Percentiles rank a stretch among this genome's conserved stretches.
Conservation (phyloP, 495 filamentous ascomycete genomes). For the Xylaria castorea region DNA sequence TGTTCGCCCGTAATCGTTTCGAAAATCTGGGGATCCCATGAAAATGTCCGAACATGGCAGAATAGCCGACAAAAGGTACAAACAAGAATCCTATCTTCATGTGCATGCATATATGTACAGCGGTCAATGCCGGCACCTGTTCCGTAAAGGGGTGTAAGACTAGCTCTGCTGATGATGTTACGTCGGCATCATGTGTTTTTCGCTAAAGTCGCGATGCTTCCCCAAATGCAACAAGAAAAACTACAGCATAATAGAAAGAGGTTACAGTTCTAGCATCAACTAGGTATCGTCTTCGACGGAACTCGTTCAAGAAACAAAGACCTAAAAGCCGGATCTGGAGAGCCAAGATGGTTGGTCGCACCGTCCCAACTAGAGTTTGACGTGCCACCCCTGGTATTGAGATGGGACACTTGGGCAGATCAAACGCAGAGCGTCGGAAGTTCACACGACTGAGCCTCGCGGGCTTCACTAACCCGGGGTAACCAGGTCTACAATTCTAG, state of each 20-base stretch:
- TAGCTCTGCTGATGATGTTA: not conserved
- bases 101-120: not conserved
- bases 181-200: not conserved
- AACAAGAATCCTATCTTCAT: not conserved
- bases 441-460: constrained; percentile 26
- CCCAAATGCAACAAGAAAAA: not conserved
- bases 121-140: constrained; percentile 3
- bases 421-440: constrained; percentile 21
- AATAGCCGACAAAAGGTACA: not conserved
- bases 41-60: constrained; percentile 10
- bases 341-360: not conserved
- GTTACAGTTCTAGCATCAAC: not conserved
- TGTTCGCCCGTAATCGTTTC: constrained; percentile 14
- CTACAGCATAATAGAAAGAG: not conserved
- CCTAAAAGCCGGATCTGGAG: not conserved
- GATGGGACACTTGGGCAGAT: constrained; percentile 12
- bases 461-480: constrained; percentile 17
- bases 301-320: not conserved
- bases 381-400: constrained; percentile 1
- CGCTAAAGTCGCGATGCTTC: not conserved
- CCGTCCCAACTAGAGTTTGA: constrained; percentile 13
- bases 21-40: constrained; percentile 19
- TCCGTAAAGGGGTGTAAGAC: not conserved
- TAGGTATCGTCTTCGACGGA: not conserved
- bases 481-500: not conserved